Percentiles rank a stretch among this genome's conserved stretches.
Evolutionary conservation across 1,139 yeast species (phyloP).

Genomic region (Candida tunisiensis): DNA sequence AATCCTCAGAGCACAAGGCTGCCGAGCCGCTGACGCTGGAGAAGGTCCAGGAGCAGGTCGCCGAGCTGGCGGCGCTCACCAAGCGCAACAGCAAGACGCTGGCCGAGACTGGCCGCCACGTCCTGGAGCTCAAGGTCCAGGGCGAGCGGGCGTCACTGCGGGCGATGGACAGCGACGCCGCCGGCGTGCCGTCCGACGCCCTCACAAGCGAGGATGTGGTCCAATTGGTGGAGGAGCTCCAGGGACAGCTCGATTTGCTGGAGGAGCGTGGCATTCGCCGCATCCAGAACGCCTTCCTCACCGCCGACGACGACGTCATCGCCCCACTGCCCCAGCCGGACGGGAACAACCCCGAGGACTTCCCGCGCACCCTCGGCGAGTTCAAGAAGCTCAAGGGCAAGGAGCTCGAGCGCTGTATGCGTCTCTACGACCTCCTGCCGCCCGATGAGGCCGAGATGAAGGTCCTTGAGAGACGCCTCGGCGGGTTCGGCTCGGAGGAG

Average conservation of each 20-base stretch:
- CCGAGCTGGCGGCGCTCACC: conserved; percentile 13
- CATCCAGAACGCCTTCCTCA: conserved; percentile 16
- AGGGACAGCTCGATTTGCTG: conserved; percentile 54
- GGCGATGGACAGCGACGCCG: background rate
- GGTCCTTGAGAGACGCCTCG: conserved; percentile 13
- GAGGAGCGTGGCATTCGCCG: conserved; percentile 22
- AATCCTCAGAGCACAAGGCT: no score
- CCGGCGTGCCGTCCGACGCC: conserved; percentile 24
- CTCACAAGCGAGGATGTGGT: conserved; percentile 73
- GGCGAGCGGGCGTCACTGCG: conserved; percentile 1
- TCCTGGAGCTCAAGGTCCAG: no score
- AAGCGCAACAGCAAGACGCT: conserved; percentile 8
- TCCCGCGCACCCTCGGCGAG: conserved; percentile 44
- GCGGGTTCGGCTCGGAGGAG: conserved; percentile 23
- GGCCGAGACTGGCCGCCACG: conserved; percentile 21
- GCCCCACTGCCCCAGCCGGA: conserved; percentile 52
- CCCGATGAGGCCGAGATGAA: conserved; percentile 17
- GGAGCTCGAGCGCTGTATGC: conserved; percentile 35
- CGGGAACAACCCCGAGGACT: conserved; percentile 47
- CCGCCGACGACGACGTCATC: conserved; percentile 23
- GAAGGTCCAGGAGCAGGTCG: conserved; percentile 10
- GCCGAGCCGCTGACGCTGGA: no score
- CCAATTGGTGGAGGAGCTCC: conserved; percentile 75
- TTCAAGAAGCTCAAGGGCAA: conserved; percentile 30
- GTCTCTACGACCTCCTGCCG: conserved; percentile 40